A percentile compares a stretch with the other conserved stretches of the same genome.
phyloP scores from a whole-genome alignment of 2,329 filamentous ascomycete genomes.

The Cladosporium colombiae region DNA sequence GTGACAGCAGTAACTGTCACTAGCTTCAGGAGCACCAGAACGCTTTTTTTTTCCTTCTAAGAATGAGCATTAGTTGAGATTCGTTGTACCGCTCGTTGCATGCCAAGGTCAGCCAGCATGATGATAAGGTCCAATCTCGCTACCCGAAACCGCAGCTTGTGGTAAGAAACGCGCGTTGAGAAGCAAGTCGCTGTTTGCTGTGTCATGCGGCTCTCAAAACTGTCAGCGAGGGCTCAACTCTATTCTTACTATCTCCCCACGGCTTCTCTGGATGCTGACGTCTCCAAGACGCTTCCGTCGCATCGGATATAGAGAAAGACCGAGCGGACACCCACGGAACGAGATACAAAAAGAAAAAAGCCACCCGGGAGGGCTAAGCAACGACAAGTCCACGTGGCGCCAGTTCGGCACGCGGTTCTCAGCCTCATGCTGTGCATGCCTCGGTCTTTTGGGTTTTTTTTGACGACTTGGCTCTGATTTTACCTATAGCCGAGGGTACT shows the following conservation, averaged over 20 bases:
- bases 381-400: not conserved
- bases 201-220: not conserved
- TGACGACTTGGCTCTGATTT: constrained; percentile 25
- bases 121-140: not conserved
- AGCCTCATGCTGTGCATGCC: constrained; percentile 1
- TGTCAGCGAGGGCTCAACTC: not conserved
- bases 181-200: not conserved
- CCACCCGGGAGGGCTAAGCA: not conserved
- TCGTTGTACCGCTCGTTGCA: not conserved
- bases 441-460: constrained; percentile 7
- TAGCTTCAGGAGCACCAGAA: not conserved
- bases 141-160: not conserved
- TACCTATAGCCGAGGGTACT: constrained; percentile 19
- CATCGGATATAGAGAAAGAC: not conserved
- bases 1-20: not conserved
- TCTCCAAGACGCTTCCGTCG: not conserved
- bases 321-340: not conserved
- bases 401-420: not conserved
- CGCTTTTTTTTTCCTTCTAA: not conserved
- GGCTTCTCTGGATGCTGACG: not conserved
- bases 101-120: not conserved
- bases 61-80: not conserved
- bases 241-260: not conserved
- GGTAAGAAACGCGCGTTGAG: not conserved
- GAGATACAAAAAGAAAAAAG: not conserved